phyloP scores from a whole-genome alignment of 176 grass and related monocot genomes.

The Saccharum spontaneum region DNA sequence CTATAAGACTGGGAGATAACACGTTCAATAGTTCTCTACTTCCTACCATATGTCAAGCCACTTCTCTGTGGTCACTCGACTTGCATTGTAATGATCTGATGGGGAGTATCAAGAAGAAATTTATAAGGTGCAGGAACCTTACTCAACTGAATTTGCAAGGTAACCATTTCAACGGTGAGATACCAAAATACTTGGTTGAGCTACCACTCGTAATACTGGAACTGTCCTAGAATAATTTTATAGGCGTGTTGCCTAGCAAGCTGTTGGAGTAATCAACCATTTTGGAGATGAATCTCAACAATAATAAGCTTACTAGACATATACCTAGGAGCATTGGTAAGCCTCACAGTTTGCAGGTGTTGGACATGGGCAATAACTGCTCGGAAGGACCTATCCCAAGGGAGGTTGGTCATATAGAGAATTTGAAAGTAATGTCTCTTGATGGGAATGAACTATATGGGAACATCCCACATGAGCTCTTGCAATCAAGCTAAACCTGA shows the following conservation, averaged over 20 bases:
- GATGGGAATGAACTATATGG: conserved; percentile 49
- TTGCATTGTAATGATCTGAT: conserved; percentile 56
- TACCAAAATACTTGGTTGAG: conserved; percentile 69
- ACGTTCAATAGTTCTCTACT: conserved; percentile 51
- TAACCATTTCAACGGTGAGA: conserved; percentile 61
- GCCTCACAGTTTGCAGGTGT: conserved; percentile 32
- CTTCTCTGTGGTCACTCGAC: conserved; percentile 47
- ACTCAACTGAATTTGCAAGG: conserved; percentile 50
- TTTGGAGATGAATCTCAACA: conserved; percentile 52
- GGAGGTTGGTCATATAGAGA: conserved; percentile 45
- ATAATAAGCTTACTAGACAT: conserved; percentile 49
- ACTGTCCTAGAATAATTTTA: conserved; percentile 70
- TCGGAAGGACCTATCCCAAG: conserved; percentile 62
- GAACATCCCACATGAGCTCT: too few relatives aligned
- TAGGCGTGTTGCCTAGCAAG: conserved; percentile 46
- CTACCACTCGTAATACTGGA: conserved; percentile 58
- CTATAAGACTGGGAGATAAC: conserved; percentile 48
- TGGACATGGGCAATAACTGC: conserved; percentile 60
- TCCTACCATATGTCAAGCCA: conserved; percentile 51
- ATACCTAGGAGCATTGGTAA: conserved; percentile 54
- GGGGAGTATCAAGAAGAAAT: conserved; percentile 58
- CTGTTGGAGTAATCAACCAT: conserved; percentile 60
- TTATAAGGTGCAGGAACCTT: conserved; percentile 61
- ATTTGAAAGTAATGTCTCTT: conserved; percentile 58
- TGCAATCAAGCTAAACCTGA: too few relatives aligned